Conservation (phyloP, 768 basidiomycete genomes). For the Fomitopsis serialis region DNA sequence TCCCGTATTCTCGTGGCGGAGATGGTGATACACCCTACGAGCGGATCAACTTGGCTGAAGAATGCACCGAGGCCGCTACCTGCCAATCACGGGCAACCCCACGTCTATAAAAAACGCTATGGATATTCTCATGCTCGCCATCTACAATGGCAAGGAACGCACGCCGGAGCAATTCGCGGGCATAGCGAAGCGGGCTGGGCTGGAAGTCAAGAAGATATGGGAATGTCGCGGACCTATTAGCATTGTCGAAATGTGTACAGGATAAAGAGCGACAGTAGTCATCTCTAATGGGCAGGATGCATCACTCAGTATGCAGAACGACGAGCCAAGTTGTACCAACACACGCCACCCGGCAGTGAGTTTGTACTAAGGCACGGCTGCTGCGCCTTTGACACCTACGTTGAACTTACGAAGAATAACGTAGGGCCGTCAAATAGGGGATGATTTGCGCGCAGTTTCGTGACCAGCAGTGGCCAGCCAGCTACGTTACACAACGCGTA, state of each 20-base stretch:
- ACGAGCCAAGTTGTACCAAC: no score
- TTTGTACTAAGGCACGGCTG: no score
- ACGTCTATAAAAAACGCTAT: background rate
- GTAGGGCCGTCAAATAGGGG: no score
- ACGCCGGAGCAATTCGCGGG: constrained; percentile 4
- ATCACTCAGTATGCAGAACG: no score
- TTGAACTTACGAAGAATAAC: no score
- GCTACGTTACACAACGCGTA: no score
- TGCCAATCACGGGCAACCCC: constrained; percentile 7
- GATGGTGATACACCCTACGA: background rate
- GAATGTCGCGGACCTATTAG: constrained; percentile 1
- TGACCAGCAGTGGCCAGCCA: no score
- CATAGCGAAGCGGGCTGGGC: constrained; percentile 6
- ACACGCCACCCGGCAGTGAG: no score
- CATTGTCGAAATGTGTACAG: constrained; percentile 6
- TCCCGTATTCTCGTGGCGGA: constrained; percentile 7
- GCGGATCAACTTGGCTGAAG: background rate
- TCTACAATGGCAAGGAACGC: constrained; percentile 7
- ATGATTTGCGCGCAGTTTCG: no score
- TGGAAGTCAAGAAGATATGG: constrained; percentile 5
- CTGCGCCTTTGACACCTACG: no score
- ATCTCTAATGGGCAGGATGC: no score
- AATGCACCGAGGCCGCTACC: constrained; percentile 5
- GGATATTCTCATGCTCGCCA: constrained; percentile 9
- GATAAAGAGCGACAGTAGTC: no score